Conservation (phyloP, 768 basidiomycete genomes). For the Zangia roseola region DNA sequence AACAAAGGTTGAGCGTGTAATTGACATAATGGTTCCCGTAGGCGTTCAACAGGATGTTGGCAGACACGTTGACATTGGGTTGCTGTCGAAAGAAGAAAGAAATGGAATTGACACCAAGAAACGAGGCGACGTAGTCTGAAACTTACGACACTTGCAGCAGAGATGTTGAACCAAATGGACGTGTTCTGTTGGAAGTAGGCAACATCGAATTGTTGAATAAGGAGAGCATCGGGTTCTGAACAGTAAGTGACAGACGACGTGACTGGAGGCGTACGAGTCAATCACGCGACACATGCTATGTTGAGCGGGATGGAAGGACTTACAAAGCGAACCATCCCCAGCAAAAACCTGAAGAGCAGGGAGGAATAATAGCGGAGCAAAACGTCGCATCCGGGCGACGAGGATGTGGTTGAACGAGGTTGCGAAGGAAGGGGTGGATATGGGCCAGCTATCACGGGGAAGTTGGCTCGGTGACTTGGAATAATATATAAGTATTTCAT, state of each 20-base stretch:
- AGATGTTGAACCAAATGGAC: conserved; percentile 81
- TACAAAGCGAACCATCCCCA: conserved; percentile 59
- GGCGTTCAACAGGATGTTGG: conserved; percentile 80
- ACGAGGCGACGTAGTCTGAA: not conserved
- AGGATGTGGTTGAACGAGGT: conserved; percentile 43
- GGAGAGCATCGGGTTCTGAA: conserved; percentile 72
- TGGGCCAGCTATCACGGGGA: conserved; percentile 30
- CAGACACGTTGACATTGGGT: conserved; percentile 75
- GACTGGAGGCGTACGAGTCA: conserved; percentile 42
- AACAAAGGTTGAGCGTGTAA: conserved; percentile 83
- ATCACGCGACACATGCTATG: not conserved
- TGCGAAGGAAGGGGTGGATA: conserved; percentile 15
- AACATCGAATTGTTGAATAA: conserved; percentile 76
- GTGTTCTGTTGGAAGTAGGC: conserved; percentile 67
- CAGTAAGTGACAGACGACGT: conserved; percentile 90
- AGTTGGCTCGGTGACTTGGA: conserved; percentile 4
- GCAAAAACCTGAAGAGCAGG: conserved; percentile 44
- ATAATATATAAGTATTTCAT: conserved; percentile 22
- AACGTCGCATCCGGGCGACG: conserved; percentile 77
- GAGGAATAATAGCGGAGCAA: conserved; percentile 39
- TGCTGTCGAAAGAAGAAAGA: conserved; percentile 41
- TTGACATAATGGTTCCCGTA: conserved; percentile 86
- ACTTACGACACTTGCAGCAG: conserved; percentile 83
- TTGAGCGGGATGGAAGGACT: conserved; percentile 30
- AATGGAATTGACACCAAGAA: conserved; percentile 11